Base-by-base conservation (phyloP, 352 stramenopile species). In the Globisporangium paroecandrum region DNA sequence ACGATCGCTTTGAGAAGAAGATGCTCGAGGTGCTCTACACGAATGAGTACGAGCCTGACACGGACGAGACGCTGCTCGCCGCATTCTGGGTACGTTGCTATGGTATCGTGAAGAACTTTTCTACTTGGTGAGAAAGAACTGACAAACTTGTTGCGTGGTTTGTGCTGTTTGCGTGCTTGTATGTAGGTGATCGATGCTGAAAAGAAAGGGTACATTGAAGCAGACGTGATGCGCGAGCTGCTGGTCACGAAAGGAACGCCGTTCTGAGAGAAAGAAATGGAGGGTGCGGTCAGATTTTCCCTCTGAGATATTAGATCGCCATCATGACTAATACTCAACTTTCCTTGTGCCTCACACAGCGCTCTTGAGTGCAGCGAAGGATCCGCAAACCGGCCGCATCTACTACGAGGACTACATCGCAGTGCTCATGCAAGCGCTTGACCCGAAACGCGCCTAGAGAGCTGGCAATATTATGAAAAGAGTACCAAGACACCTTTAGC, bases 391-490 rank as follows among this genome's bases (percentile, higher is more conserved):
- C 3, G 90, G 89, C 4, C 77, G 83, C 38, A 93, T 97, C 56
- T 97, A 97, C 77, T 97, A 96, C 65, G 91, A 97, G 76, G 91
- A 97, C 70, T 97, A 96, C 73, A 95, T 97, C 56, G 87, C 89
- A 18, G 69, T 93, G 63, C 71, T 96, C 43, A 82, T 74, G 24
- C 79, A 87, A 41, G 82, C 89, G 15, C 65, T 83, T 6, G 73
- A 89, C 32, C 71, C 74, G 10, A 89, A 83, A 62, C 57, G 57
- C 6, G 34, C 32, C 47, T 69, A 55, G 20, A 13, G 43, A 49
- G 18, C 43, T 51, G 43, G 18, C 43, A 9, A 51, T 4, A 4
- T 4, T 24, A 51, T 51, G 43, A 51, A 22, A 49, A 7, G 43
- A 51, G 41, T 8, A n/a, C 1, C 7, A n/a, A 22, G n/a, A 7